Percentiles rank a stretch among this genome's conserved stretches.
These are phyloP conservation scores for Caryopteris hybrid DNA, from an alignment of 305 asterid genomes.

Conservation along the genomic window DNA sequence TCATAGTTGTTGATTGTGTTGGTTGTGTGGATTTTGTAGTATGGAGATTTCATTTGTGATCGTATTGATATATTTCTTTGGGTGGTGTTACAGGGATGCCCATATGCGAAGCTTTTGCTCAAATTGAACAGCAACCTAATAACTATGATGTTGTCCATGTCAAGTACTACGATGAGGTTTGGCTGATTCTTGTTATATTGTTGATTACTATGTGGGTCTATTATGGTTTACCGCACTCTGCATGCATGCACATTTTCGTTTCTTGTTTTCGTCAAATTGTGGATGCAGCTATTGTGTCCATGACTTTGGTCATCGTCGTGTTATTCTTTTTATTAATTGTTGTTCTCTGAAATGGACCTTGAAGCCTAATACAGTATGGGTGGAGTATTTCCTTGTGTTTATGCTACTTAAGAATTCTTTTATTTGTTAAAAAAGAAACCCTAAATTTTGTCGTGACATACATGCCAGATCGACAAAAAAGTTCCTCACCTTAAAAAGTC, in stretches of 20 bases:
- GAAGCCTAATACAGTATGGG: not conserved
- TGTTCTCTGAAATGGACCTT: not conserved
- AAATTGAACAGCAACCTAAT: conserved; percentile 78
- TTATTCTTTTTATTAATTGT: not conserved
- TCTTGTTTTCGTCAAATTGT: not conserved
- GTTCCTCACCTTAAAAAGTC: not conserved
- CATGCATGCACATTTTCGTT: not conserved
- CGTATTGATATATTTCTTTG: conserved; percentile 1
- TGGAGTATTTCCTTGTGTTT: not conserved
- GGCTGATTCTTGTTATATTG: conserved; percentile 18
- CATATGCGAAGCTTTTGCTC: conserved; percentile 79
- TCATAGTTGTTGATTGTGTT: not conserved
- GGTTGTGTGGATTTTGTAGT: not conserved
- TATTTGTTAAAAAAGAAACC: not conserved
- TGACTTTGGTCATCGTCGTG: not conserved
- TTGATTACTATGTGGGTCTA: not conserved
- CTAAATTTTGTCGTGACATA: not conserved
- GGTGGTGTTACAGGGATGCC: conserved; percentile 73
- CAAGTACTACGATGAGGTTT: conserved; percentile 90
- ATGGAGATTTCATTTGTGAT: not conserved
- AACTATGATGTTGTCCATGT: conserved; percentile 83
- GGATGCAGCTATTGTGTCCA: not conserved
- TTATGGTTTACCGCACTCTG: not conserved
- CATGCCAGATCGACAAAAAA: not conserved
- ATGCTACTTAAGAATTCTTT: not conserved